Evolutionary conservation across 2,329 filamentous ascomycete species (phyloP), one percentile per base, ranked within the genome.

Genomic region (Lachnellula arida): DNA sequence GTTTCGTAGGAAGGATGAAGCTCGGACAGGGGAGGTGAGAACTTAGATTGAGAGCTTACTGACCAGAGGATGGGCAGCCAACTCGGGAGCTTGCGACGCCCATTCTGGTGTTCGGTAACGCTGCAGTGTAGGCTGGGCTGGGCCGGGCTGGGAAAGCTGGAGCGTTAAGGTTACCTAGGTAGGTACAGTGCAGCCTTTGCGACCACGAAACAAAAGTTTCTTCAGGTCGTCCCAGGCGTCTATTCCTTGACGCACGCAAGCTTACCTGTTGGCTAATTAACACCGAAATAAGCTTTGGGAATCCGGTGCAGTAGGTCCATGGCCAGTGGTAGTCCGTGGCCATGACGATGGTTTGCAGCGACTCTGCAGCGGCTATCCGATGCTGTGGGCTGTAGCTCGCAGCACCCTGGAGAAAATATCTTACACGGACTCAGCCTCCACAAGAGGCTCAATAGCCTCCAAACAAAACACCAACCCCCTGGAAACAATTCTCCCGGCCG

Each of bases 261-360:
- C 44, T 22, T 19, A 49, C 12, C 25, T 48, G 32, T 49, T n/a
- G 22, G 22, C 22, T 22, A 22, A 4, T 2, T 22, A 22, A 32
- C 34, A 40, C 25, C 34, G 44, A 47, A 34, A 49, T 23, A 17
- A 32, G 51, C 43, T 47, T 32, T 25, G 37, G 22, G 43, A 15
- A 42, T n/a, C 11, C 28, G 28, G 9, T 32, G 28, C 28, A 11
- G 28, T 11, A 14, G 22, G 25, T 49, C 46, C 55, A 57, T 51
- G 50, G 39, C 39, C 17, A 42, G 40, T 22, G 22, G 22, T 22
- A 22, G 22, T 53, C 49, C 55, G 34, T 57, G 46, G n/a, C n/a
- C 44, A 54, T 53, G 55, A 57, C 55, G 55, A 52, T 39, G 51
- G 50, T 48, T 46, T 43, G 34, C 55, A 53, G 50, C 54, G 54